Percentiles rank a stretch among this genome's conserved stretches.
Conservation (phyloP, 208 protist species). For the Leishmania tropica region DNA sequence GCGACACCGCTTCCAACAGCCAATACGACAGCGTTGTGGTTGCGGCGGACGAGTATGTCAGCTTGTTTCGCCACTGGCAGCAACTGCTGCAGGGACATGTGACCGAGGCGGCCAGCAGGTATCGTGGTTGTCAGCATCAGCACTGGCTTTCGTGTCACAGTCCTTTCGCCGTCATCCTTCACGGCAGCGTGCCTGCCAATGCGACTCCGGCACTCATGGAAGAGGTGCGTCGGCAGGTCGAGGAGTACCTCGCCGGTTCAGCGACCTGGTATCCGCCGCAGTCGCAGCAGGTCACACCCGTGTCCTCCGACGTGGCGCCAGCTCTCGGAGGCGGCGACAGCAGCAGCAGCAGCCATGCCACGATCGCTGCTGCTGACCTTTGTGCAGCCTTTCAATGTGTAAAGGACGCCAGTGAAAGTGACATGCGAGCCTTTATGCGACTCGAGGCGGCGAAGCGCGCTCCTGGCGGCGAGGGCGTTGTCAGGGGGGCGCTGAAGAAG, state of each 20-base stretch:
- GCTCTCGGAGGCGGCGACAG: neutral
- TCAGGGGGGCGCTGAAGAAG: neutral
- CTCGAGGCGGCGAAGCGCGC: conserved; percentile 24
- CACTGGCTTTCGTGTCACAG: neutral
- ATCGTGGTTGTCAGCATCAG: neutral
- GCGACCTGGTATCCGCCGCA: conserved; percentile 4
- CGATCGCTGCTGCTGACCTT: conserved; percentile 8
- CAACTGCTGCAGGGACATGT: neutral
- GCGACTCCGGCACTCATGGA: neutral
- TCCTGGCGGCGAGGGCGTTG: neutral
- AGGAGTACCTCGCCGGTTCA: conserved; percentile 18
- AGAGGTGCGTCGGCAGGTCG: conserved; percentile 6
- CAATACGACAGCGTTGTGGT: neutral
- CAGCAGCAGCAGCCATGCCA: neutral
- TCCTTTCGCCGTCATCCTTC: neutral
- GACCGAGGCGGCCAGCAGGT: neutral
- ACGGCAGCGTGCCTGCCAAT: neutral
- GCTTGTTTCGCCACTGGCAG: conserved; percentile 6
- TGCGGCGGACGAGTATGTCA: conserved; percentile 2
- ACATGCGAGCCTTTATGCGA: conserved; percentile 21
- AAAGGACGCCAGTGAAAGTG: conserved; percentile 1
- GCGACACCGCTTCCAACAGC: neutral
- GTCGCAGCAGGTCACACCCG: neutral
- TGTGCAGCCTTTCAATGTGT: conserved; percentile 19
- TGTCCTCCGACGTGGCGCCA: neutral